Percentiles rank a stretch among this genome's conserved stretches.
These are phyloP conservation scores for Solanum virginianum DNA, from an alignment of 257 asterid species.

Conservation along the genomic window DNA sequence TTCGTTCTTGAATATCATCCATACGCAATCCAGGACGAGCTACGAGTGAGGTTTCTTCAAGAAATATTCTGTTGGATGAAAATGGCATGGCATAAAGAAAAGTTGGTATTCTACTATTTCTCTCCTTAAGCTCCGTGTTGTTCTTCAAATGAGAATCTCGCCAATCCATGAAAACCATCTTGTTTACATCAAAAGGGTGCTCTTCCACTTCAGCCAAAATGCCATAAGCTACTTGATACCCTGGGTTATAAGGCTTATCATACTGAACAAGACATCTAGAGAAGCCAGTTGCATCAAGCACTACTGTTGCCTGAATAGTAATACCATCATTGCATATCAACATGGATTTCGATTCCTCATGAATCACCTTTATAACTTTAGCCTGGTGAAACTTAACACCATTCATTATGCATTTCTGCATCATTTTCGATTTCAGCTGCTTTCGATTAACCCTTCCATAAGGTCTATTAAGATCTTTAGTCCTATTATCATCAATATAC, in stretches of 20 bases:
- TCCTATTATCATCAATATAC: conserved; percentile 41
- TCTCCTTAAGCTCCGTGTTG: conserved; percentile 45
- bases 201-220: conserved; percentile 87
- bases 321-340: conserved; percentile 87
- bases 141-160: conserved; percentile 65
- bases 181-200: conserved; percentile 72
- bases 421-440: conserved; percentile 82
- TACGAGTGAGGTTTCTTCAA: conserved; percentile 89
- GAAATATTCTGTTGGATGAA: conserved; percentile 60
- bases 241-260: conserved; percentile 90
- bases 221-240: conserved; percentile 95
- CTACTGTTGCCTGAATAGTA: conserved; percentile 70
- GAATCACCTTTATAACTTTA: conserved; percentile 81
- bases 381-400: conserved; percentile 96
- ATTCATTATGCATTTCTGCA: conserved; percentile 78
- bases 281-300: conserved; percentile 95
- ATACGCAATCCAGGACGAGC: conserved; percentile 91
- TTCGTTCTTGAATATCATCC: conserved; percentile 84
- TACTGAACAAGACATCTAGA: conserved; percentile 76
- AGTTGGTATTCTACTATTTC: conserved; percentile 66
- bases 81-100: conserved; percentile 96
- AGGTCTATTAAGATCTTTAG: conserved; percentile 70
- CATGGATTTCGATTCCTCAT: conserved; percentile 71
- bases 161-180: conserved; percentile 99
- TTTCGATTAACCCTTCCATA: conserved; percentile 87